Evolutionary conservation across 805 yeast genomes (phyloP), one percentile per base, ranked within the genome.

Genomic region (Grigorovia yakushimaensis): DNA sequence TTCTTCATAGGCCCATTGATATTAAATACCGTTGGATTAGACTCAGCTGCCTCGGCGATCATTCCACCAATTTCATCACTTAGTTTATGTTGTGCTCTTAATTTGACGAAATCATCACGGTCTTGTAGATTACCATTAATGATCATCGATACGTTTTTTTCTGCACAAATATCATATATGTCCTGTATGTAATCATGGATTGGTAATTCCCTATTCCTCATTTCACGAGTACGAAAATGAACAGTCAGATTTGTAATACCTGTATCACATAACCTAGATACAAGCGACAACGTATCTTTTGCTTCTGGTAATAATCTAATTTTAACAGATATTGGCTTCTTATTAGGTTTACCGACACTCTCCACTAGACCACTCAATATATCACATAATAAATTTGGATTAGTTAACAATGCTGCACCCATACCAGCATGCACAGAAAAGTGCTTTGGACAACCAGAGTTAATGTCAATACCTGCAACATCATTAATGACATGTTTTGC

Each of bases 401-500:
- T 86, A 30, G 73, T 70, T 47, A 93, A 70, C 42, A 93, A 70
- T 0, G 96, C 97, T 2, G 98, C 96, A 5, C 98, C 98, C 98
- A 93, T 93, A 1, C 98, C 98, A 0, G 94, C 74, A 64, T 93
- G 98, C 2, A 88, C 74, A 1, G 95, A 84, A 59, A 93, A 93
- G 55, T 88, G 97, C 62, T 91, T 93, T 3, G 98, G 98, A 67
- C 98, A 93, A 5, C 98, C 98, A 24, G 96, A 88, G 64, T 93
- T 93, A 49, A 93, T 74, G 62, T 93, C 98, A 5, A 93, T 84
- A 8, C 95, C 98, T 52, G 79, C 88, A 2, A 93, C 98, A 64
- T 93, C 98, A 1, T 72, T 60, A 8, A 89, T 87, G 3, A 93
- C 85, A 40, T 82, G 73, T 46, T 75, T 68, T 0, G 95, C 97